A percentile compares a stretch with the other conserved stretches of the same genome.
Conservation (phyloP, 139 green algal genomes). For the Edaphochlamys debaryana region DNA sequence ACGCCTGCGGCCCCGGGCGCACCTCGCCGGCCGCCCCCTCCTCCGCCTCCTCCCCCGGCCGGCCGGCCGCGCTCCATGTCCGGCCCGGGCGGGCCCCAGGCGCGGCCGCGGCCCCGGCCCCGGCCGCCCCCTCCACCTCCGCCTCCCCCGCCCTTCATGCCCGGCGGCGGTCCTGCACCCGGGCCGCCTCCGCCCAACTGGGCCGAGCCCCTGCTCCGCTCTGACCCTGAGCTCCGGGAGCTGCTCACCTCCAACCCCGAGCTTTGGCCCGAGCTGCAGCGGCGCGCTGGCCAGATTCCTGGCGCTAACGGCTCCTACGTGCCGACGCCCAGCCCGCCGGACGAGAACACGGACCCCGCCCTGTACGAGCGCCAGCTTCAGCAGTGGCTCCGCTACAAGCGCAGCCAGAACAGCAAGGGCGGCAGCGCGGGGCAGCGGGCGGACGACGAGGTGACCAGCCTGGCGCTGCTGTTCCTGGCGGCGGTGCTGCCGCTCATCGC, state of each 20-base stretch:
- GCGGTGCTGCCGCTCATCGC: constrained; percentile 1
- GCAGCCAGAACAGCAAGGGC: background rate
- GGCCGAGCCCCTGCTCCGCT: constrained; percentile 2
- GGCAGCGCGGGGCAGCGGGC: background rate
- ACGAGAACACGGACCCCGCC: background rate
- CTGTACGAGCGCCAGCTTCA: constrained; percentile 10
- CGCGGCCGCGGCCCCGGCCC: background rate
- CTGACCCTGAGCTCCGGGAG: constrained; percentile 1
- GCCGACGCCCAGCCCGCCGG: background rate
- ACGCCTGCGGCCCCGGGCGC: background rate
- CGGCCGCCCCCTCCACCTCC: background rate
- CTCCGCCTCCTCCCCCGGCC: background rate
- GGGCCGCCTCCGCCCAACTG: background rate
- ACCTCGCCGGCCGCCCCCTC: background rate
- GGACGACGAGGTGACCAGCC: constrained; percentile 24
- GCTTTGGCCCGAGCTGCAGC: constrained; percentile 35
- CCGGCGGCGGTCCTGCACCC: no score
- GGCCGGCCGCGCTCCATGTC: no score
- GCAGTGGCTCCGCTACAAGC: constrained; percentile 22
- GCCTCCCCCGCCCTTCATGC: background rate
- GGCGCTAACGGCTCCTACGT: no score
- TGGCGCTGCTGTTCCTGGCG: constrained; percentile 24
- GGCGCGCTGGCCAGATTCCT: constrained; percentile 7
- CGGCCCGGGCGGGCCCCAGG: no score
- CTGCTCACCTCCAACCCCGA: constrained; percentile 7